Base-by-base conservation (phyloP, 805 yeast species). In the Sungouiozyma ichnusensis region DNA sequence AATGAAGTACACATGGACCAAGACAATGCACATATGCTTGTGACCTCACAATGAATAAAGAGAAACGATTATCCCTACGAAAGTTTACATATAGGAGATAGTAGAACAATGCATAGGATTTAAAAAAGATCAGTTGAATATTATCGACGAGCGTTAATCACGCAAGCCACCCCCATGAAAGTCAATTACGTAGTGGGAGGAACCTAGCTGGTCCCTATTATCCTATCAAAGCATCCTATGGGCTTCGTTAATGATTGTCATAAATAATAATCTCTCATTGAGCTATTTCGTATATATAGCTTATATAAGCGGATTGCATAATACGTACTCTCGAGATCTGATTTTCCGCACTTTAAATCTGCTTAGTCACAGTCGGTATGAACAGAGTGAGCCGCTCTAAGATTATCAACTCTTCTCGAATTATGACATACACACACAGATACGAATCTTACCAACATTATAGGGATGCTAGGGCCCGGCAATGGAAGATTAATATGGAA, bases 401-500 rank as follows among this genome's bases (percentile, higher is more conserved):
- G 11, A 24, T 7, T 7, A 11, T 24, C 11, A 24, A 24, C 6
- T 24, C 6, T 24, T 11, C 29, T 24, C 9, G 29, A 24, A 24
- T 24, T 7, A 24, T 24, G 29, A 24, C 29, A 24, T 11, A 24
- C 11, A 24, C 29, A 24, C 11, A 6, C 11, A 24, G 29, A 11
- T 24, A 24, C 29, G 29, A 24, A 11, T 24, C 29, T 6, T 24
- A 24, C 11, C 29, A 24, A 11, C 29, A 35, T 17, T 47, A 45
- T 18, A 37, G 43, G 33, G 9, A 39, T 7, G 40, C 41, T 11
- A 50, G 50, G 15, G 42, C 47, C 20, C 37, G 38, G 17, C 54
- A 52, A 31, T 46, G 59, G 15, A 29, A 45, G 8, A 48, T 46
- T 32, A 64, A 64, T 46, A 44, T 42, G 31, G 44, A 46, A 3